Conservation (phyloP, 257 asterid species). For the Ehretia macrophylla region DNA sequence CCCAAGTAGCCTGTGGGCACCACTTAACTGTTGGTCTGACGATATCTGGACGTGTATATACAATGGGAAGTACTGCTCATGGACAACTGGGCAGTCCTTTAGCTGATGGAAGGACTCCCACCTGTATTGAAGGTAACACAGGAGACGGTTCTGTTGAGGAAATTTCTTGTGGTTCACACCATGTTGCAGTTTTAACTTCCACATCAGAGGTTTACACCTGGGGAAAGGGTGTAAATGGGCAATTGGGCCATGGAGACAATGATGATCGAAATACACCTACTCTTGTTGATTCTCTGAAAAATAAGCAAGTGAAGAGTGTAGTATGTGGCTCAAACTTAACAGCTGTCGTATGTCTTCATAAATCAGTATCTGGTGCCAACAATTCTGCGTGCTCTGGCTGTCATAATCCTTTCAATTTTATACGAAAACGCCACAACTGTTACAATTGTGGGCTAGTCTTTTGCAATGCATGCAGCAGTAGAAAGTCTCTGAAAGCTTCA, state of each 20-base stretch:
- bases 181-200: conserved; percentile 64
- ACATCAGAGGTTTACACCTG: conserved; percentile 79
- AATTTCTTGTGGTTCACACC: conserved; percentile 79
- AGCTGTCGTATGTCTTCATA: conserved; percentile 72
- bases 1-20: conserved; percentile 66
- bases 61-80: conserved; percentile 53
- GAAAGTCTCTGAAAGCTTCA: conserved; percentile 66
- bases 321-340: conserved; percentile 77
- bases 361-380: conserved; percentile 64
- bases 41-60: conserved; percentile 60
- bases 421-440: conserved; percentile 84
- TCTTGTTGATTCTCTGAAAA: conserved; percentile 57
- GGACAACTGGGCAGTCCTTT: conserved; percentile 38
- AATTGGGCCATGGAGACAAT: conserved; percentile 71
- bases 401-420: conserved; percentile 62
- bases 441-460: conserved; percentile 91
- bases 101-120: conserved; percentile 42
- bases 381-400: conserved; percentile 73
- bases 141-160: conserved; percentile 57
- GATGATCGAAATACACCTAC: conserved; percentile 56
- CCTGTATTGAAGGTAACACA: conserved; percentile 41
- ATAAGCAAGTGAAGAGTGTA: conserved; percentile 64
- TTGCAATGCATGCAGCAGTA: conserved; percentile 68
- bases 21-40: conserved; percentile 57
- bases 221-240: conserved; percentile 84